phyloP scores from a whole-genome alignment of 345 rosid species.

The Aegle marmelos region DNA sequence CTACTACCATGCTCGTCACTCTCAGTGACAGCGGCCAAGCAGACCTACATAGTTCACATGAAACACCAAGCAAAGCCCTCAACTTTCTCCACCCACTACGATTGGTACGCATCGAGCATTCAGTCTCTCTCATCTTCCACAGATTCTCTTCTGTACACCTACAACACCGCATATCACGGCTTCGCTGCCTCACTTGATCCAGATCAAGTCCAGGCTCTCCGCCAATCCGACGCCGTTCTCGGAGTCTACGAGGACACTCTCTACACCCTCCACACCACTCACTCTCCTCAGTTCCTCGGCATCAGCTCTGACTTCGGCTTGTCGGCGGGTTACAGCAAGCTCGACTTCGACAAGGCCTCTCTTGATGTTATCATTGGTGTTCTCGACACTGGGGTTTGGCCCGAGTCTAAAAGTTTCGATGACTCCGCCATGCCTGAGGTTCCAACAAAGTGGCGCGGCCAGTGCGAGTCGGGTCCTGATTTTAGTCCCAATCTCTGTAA shows the following conservation, averaged over 20 bases:
- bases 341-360: conserved; percentile 37
- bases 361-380: conserved; percentile 69
- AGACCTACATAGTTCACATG: conserved; percentile 76
- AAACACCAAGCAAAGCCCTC: conserved; percentile 57
- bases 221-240: conserved; percentile 45
- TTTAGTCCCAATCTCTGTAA: conserved; percentile 62
- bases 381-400: conserved; percentile 91
- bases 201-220: conserved; percentile 49
- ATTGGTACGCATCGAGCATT: conserved; percentile 69
- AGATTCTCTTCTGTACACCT: conserved; percentile 61
- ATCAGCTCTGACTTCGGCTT: conserved; percentile 42
- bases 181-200: conserved; percentile 66
- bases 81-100: conserved; percentile 50
- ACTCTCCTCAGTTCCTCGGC: conserved; percentile 78
- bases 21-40: conserved; percentile 25
- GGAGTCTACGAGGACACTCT: conserved; percentile 68
- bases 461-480: conserved; percentile 70
- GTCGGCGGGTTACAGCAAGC: conserved; percentile 25
- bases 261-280: conserved; percentile 81
- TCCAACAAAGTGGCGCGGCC: conserved; percentile 68
- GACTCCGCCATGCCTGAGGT: conserved; percentile 66
- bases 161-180: conserved; percentile 61
- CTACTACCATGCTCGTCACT: conserved; percentile 6
- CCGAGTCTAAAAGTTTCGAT: conserved; percentile 65
- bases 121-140: conserved; percentile 41